Evolutionary conservation across 345 rosid genomes (phyloP).

Genomic region (Sonneratia caseolaris): DNA sequence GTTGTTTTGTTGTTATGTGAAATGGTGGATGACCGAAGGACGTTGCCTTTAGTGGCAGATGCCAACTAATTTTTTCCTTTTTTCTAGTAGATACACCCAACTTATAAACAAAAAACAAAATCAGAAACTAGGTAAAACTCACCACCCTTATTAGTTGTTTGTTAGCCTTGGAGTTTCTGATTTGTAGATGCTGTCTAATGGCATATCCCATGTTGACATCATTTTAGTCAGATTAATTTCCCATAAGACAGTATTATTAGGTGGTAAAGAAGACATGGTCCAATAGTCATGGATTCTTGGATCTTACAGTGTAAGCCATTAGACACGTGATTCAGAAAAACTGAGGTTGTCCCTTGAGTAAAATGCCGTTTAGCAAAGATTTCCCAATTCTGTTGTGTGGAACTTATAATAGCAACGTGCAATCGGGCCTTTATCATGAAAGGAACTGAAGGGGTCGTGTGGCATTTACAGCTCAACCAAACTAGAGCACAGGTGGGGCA

Average conservation of each 20-base stretch:
- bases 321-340: not conserved
- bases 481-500: not conserved
- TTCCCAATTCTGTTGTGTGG: not conserved
- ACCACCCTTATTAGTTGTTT: not conserved
- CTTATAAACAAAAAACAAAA: not conserved
- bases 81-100: not conserved
- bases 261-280: not conserved
- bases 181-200: not conserved
- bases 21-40: not conserved
- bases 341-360: not conserved
- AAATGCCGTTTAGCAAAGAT: not conserved
- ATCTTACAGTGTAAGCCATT: not conserved
- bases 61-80: not conserved
- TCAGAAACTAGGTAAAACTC: not conserved
- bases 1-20: not conserved
- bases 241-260: not conserved
- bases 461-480: not conserved
- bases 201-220: not conserved
- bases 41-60: not conserved
- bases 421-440: not conserved
- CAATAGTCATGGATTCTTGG: not conserved
- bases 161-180: not conserved
- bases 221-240: not conserved
- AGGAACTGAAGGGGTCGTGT: not conserved
- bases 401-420: not conserved